Conservation (phyloP, 208 protist species). For the Crithidia acanthocephali region DNA sequence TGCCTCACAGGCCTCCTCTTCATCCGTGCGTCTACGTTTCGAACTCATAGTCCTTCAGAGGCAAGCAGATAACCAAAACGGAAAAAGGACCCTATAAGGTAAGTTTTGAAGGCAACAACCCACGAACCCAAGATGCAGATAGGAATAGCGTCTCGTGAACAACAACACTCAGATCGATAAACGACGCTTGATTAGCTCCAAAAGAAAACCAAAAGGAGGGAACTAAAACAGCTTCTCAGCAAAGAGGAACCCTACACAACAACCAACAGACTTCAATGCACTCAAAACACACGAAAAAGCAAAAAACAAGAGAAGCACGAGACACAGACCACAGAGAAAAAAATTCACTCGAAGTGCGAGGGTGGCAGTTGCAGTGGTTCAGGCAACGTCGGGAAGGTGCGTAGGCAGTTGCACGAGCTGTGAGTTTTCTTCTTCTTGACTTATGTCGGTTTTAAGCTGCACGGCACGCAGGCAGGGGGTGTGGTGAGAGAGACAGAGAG, state of each 20-base stretch:
- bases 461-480: neutral
- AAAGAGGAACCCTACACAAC: neutral
- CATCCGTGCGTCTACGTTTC: constrained; percentile 50
- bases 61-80: constrained; percentile 4
- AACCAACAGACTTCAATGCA: neutral
- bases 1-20: constrained; percentile 69
- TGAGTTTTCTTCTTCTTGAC: neutral
- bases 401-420: neutral
- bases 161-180: too few relatives aligned
- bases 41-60: neutral
- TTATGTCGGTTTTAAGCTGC: constrained; percentile 3
- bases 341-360: neutral
- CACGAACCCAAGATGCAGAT: neutral
- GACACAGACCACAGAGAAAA: constrained; percentile 12
- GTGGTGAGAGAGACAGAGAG: neutral
- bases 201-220: too few relatives aligned
- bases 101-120: neutral
- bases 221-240: too few relatives aligned
- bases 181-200: too few relatives aligned
- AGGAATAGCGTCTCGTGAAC: neutral
- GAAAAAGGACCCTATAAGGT: neutral
- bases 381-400: neutral
- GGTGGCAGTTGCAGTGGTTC: neutral
- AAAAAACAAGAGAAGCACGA: neutral
- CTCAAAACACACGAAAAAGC: neutral